Percentiles rank a stretch among this genome's conserved stretches.
phyloP scores from a whole-genome alignment of 2,329 filamentous ascomycete genomes.

The Colletotrichum godetiae region DNA sequence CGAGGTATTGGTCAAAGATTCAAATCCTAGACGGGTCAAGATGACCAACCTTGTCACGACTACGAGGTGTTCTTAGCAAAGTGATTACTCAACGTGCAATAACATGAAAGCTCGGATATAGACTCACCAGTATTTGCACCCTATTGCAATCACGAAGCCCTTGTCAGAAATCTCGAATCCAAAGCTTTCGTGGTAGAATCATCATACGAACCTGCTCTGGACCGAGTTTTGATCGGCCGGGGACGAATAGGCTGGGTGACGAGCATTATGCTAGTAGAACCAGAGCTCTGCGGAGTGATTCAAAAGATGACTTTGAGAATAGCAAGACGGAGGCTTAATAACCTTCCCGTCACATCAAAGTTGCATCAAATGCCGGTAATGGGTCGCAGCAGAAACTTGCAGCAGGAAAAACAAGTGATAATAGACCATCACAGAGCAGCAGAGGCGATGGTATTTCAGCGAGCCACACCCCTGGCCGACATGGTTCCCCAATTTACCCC shows the following conservation, averaged over 20 bases:
- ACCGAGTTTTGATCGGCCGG: constrained; percentile 35
- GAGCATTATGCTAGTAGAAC: constrained; percentile 21
- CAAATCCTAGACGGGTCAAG: neutral
- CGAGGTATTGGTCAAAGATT: neutral
- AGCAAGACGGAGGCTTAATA: neutral
- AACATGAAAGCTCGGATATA: neutral
- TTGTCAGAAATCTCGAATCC: constrained; percentile 18
- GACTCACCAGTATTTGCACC: constrained; percentile 35
- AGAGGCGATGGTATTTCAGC: constrained; percentile 21
- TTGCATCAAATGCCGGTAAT: constrained; percentile 1
- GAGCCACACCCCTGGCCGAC: neutral
- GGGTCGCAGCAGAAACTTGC: neutral
- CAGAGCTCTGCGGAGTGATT: neutral
- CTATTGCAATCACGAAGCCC: neutral
- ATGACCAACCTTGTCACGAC: constrained; percentile 35
- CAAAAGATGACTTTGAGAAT: neutral
- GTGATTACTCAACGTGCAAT: too few relatives aligned
- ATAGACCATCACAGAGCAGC: constrained; percentile 1
- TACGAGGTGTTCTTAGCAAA: constrained; percentile 20
- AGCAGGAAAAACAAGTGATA: neutral
- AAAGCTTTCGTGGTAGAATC: neutral
- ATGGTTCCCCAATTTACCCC: constrained; percentile 32
- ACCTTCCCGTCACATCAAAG: neutral
- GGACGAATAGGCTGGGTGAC: constrained; percentile 34
- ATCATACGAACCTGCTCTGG: constrained; percentile 35